Evolutionary conservation across 306 rosid genomes (phyloP).

Genomic region (Cajanus cajan): DNA sequence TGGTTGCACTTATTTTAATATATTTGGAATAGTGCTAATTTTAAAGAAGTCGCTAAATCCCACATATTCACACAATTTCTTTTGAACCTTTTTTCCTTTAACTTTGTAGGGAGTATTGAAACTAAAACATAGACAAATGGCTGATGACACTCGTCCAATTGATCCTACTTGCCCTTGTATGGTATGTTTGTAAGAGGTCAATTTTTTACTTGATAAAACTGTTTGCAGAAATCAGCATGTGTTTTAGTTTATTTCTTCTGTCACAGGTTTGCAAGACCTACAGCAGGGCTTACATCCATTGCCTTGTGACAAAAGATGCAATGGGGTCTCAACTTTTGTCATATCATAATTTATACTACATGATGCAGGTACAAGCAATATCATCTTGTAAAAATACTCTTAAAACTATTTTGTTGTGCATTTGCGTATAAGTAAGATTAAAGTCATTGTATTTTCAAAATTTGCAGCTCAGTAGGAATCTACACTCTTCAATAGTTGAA

Average conservation of each 20-base stretch:
- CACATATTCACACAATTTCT: neutral
- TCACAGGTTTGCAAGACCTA: conserved; percentile 87
- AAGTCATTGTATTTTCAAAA: conserved; percentile 14
- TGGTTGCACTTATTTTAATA: neutral
- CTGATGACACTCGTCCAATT: conserved; percentile 88
- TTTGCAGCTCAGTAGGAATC: conserved; percentile 85
- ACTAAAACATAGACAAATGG: conserved; percentile 81
- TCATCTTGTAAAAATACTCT: conserved; percentile 8
- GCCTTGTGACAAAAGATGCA: conserved; percentile 93
- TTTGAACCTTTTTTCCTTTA: neutral
- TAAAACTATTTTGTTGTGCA: neutral
- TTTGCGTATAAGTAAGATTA: conserved; percentile 1
- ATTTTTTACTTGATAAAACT: conserved; percentile 15
- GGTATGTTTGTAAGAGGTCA: conserved; percentile 52
- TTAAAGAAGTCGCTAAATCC: neutral
- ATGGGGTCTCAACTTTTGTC: conserved; percentile 99
- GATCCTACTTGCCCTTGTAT: conserved; percentile 86
- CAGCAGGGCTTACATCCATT: conserved; percentile 89
- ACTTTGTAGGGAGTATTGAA: conserved; percentile 78
- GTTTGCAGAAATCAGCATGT: conserved; percentile 1
- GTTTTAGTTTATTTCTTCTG: conserved; percentile 33
- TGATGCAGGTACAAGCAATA: conserved; percentile 68
- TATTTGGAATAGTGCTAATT: conserved; percentile 4
- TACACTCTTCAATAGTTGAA: conserved; percentile 75
- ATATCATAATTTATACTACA: conserved; percentile 85